These are phyloP conservation scores for Apodospora peruviana DNA, from an alignment of 495 filamentous ascomycete genomes.

Conservation along the genomic window DNA sequence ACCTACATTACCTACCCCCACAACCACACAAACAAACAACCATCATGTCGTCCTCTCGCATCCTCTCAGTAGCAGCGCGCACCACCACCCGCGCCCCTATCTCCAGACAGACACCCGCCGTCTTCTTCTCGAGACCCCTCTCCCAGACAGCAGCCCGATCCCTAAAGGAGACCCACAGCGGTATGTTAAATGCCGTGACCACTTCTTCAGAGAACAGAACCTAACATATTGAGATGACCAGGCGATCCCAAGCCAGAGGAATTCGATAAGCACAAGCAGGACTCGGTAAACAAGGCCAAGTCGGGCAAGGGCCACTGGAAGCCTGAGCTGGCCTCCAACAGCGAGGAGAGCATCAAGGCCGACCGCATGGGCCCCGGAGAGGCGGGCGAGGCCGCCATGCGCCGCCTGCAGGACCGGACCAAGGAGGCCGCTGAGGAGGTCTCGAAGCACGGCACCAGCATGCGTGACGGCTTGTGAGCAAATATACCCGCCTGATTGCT, in stretches of 20 bases:
- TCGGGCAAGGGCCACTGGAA: constrained; percentile 77
- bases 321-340: constrained; percentile 69
- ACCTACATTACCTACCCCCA: background rate
- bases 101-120: background rate
- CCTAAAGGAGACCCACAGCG: constrained; percentile 17
- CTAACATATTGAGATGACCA: constrained; percentile 9
- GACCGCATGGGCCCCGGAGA: constrained; percentile 26
- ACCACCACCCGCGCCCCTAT: background rate
- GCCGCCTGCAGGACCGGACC: constrained; percentile 46
- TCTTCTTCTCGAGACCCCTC: constrained; percentile 2
- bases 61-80: background rate
- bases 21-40: background rate
- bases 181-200: no score
- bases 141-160: background rate
- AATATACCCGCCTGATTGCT: no score
- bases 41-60: constrained; percentile 1
- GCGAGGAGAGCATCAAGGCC: constrained; percentile 68
- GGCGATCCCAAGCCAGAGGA: constrained; percentile 26
- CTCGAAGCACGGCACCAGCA: constrained; percentile 38
- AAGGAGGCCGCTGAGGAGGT: constrained; percentile 43
- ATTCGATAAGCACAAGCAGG: constrained; percentile 68
- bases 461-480: constrained; percentile 36
- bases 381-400: constrained; percentile 25
- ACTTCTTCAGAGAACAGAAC: no score
- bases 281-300: constrained; percentile 63